phyloP scores from a whole-genome alignment of 257 asterid species.

The Jacaranda mimosifolia region DNA sequence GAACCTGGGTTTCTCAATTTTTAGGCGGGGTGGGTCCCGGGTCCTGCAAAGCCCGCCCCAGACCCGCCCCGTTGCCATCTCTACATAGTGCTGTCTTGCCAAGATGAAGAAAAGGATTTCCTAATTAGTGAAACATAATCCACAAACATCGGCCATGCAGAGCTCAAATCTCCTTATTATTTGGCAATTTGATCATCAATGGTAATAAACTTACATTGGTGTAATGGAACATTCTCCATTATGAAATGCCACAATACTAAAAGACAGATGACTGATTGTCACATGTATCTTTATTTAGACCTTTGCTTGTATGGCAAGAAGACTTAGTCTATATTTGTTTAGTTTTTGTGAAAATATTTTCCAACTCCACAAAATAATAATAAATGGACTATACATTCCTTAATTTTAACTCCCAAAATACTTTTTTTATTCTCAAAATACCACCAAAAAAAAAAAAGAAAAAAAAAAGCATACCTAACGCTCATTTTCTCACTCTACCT shows the following conservation, averaged over 20 bases:
- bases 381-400: too few species aligned
- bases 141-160: constrained; percentile 25
- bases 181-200: constrained; percentile 15
- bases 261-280: constrained; percentile 40
- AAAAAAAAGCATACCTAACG: too few species aligned
- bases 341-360: too few species aligned
- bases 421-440: too few species aligned
- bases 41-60: too few species aligned
- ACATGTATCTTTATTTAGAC: constrained; percentile 30
- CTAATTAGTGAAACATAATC: constrained; percentile 19
- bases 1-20: too few species aligned
- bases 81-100: constrained; percentile 23
- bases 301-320: constrained; percentile 38
- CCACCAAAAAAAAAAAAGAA: too few species aligned
- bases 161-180: background rate
- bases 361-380: too few species aligned
- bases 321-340: background rate
- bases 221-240: background rate
- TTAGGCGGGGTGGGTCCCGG: too few species aligned
- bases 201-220: constrained; percentile 14
- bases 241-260: constrained; percentile 30
- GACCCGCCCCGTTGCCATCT: too few species aligned
- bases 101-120: constrained; percentile 14
- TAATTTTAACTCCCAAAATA: too few species aligned
- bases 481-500: too few species aligned